Base-by-base conservation (phyloP, 192 early-diverging fungal species). In the Physocladia obscura region DNA sequence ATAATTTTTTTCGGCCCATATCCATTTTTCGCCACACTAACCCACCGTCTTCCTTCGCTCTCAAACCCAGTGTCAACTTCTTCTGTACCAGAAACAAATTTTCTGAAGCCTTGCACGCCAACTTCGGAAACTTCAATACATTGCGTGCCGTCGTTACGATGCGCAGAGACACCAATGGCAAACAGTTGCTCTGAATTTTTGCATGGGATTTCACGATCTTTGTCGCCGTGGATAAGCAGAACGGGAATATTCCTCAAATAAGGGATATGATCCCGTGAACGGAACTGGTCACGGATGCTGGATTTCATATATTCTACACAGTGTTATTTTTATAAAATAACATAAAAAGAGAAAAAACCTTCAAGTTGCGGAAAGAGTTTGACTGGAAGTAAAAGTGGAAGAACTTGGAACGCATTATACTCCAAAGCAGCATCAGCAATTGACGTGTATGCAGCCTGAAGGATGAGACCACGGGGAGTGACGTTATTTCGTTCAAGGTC, bases 351-450 rank as follows among this genome's bases (percentile, higher is more conserved):
- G 48, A 24, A 19, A 39, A n/a, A 49, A 70, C 57, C 56, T 60
- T 61, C 69, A 5, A 60, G 17, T 21, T 59, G 13, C 13, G 69
- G 69, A 35, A 60, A 60, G 49, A 62, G 44, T 15, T 36, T 75
- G 49, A 55, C 8, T 0, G 48, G 58, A 3, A n/a, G 57, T 26
- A 59, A 31, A 1, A 64, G 31, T 5, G 56, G 31, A 60, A 49
- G 38, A 24, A 54, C 61, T 57, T 65, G 55, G 71, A 73, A 73
- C 15, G 61, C 60, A 24, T 30, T 22, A 44, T 79, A 79, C 39
- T 67, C 78, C 5, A 82, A 57, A 19, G 80, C 77, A 1, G 80
- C 79, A 64, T 79, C 80, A 3, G 75, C 62, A 22, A 85, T 76
- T 17, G 77, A 78, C 47, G 72, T 70, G 55, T 85, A 85, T 1